Conservation (phyloP, 768 basidiomycete genomes). For the Suillus lakei region DNA sequence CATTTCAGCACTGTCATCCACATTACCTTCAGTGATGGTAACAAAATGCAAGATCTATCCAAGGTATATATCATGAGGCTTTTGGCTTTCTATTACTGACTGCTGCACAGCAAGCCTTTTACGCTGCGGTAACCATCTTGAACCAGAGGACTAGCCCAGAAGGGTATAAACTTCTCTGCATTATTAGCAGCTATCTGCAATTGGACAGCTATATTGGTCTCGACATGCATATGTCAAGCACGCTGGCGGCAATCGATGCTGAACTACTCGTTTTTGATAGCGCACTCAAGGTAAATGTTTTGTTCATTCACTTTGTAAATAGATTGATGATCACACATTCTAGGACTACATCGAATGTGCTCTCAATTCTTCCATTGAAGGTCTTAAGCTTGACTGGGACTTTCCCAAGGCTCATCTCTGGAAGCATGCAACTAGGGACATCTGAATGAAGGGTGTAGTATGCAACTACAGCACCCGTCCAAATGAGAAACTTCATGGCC, state of each 20-base stretch:
- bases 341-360: not conserved
- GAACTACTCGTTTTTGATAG: constrained; percentile 24
- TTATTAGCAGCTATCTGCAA: constrained; percentile 35
- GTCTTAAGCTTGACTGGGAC: constrained; percentile 35
- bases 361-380: not conserved
- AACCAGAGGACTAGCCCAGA: constrained; percentile 4
- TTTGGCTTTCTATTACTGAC: no score
- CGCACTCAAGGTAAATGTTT: constrained; percentile 24
- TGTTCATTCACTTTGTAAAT: not conserved
- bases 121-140: no score
- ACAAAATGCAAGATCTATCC: no score
- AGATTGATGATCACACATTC: not conserved
- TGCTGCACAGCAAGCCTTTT: no score
- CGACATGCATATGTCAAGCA: constrained; percentile 20
- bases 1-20: no score
- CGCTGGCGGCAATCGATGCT: constrained; percentile 9
- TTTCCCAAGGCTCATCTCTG: constrained; percentile 33
- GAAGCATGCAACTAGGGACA: constrained; percentile 36
- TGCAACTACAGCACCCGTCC: constrained; percentile 36
- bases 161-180: constrained; percentile 31
- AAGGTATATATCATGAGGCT: no score
- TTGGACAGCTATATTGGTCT: constrained; percentile 33
- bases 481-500: constrained; percentile 36
- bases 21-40: no score
- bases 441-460: constrained; percentile 35